Evolutionary conservation across 495 filamentous ascomycete genomes (phyloP), one percentile per base, ranked within the genome.

Genomic region (Penicillium flavigenum): DNA sequence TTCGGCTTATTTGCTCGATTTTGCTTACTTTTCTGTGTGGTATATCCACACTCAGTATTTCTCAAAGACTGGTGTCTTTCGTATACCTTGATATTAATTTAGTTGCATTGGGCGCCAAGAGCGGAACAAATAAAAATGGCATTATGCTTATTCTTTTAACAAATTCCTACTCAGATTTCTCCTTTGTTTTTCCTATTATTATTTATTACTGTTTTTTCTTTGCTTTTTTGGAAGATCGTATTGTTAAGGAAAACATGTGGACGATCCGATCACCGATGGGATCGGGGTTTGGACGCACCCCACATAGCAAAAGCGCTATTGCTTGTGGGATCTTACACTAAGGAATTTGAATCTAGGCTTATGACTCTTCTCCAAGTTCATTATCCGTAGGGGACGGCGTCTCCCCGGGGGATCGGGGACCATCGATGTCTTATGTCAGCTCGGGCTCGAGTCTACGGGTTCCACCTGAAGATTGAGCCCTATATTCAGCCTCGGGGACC

Each of bases 31-130:
- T 46, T 52, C 36, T 20, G 56, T 9, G 50, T 31, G 29, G 43
- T 47, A 29, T 54, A 36, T 54, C 16, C 22, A n/a, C 19, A n/a
- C 19, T 46, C 29, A 14, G 39, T 36, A 34, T 39, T 41, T 17
- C 47, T 47, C 11, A 47, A 53, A 36, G 32, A 63, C 46, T 45
- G 29, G 42, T 49, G 29, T 38, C 22, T 47, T 14, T 22, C 34
- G 47, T 54, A 58, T 59, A 58, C 50, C 54, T 47, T 54, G 43
- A 47, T 42, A 32, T 20, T 49, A 48, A 46, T 58, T 57, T 36
- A 60, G 57, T 56, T 58, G 61, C 60, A 63, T 58, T 63, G 39
- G 63, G 63, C 63, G 60, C 60, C 59, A 54, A 52, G 54, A 61
- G 54, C 51, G 55, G 61, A 59, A 42, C 55, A 16, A 58, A 55